phyloP scores from a whole-genome alignment of 2,329 filamentous ascomycete species.

The Apiospora hydei region DNA sequence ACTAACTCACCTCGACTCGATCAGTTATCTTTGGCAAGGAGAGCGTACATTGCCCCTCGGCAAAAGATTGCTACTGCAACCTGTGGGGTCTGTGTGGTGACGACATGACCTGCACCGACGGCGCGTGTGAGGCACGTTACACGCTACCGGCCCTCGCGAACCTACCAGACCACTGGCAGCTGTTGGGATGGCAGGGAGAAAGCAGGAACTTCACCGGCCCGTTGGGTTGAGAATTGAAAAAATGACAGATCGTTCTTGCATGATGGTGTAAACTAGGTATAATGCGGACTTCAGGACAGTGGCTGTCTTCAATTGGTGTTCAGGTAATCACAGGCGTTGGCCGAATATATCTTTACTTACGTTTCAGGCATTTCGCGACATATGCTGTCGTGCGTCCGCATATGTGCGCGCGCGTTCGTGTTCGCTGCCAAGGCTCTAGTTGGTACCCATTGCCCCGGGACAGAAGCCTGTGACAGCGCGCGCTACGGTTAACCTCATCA shows the following conservation, averaged over 20 bases:
- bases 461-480: neutral
- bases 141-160: constrained; percentile 62
- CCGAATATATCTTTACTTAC: too few species aligned
- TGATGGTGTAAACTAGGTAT: neutral
- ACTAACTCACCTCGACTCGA: neutral
- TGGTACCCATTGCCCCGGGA: neutral
- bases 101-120: constrained; percentile 44
- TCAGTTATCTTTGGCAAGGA: constrained; percentile 65
- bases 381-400: too few species aligned
- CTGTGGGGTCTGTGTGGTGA: constrained; percentile 67
- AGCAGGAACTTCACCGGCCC: constrained; percentile 38
- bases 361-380: too few species aligned
- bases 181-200: constrained; percentile 58
- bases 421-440: neutral
- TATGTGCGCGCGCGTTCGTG: neutral
- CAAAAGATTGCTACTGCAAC: constrained; percentile 70
- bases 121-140: constrained; percentile 64
- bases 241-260: neutral
- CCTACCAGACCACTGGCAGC: constrained; percentile 69
- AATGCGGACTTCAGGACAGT: neutral
- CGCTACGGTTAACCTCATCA: neutral
- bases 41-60: constrained; percentile 66
- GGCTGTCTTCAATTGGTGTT: neutral
- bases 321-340: neutral
- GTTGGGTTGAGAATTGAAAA: constrained; percentile 23